Percentiles rank a stretch among this genome's conserved stretches.
These are phyloP conservation scores for Senna siamea DNA, from an alignment of 306 rosid species.

Conservation along the genomic window DNA sequence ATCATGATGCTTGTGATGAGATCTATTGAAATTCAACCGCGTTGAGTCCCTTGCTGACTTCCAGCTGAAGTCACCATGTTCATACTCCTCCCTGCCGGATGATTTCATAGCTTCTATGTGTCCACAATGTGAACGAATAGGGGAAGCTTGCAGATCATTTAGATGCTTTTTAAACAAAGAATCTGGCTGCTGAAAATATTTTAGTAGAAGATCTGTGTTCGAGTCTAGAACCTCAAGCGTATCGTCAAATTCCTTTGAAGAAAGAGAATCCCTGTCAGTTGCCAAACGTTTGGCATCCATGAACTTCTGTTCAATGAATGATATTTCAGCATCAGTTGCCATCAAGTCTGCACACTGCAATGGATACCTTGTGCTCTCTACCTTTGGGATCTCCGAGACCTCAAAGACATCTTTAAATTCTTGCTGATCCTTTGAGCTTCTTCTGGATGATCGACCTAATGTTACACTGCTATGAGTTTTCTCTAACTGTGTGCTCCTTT, in stretches of 20 bases:
- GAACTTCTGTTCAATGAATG: conserved; percentile 83
- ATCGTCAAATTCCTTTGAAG: conserved; percentile 76
- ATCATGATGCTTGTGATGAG: conserved; percentile 56
- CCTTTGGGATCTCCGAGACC: conserved; percentile 69
- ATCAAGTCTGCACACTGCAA: conserved; percentile 49
- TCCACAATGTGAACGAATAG: conserved; percentile 55
- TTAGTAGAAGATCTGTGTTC: conserved; percentile 81
- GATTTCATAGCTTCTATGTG: conserved; percentile 46
- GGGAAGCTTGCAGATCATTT: conserved; percentile 63
- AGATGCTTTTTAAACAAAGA: conserved; percentile 88
- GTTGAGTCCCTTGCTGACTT: conserved; percentile 54
- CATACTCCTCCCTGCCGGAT: conserved; percentile 52
- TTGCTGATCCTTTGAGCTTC: conserved; percentile 67
- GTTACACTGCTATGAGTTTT: conserved; percentile 49
- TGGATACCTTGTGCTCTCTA: conserved; percentile 59
- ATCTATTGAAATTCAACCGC: conserved; percentile 43
- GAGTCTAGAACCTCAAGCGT: conserved; percentile 85
- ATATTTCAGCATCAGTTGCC: conserved; percentile 70
- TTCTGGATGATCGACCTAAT: conserved; percentile 53
- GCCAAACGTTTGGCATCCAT: conserved; percentile 89
- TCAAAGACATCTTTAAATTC: conserved; percentile 95
- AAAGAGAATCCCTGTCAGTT: conserved; percentile 67
- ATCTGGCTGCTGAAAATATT: conserved; percentile 83
- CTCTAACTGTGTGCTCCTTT: conserved; percentile 42
- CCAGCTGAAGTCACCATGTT: conserved; percentile 45